These are phyloP conservation scores for Globisporangium carolinianum DNA, from an alignment of 352 stramenopile genomes.

Conservation along the genomic window DNA sequence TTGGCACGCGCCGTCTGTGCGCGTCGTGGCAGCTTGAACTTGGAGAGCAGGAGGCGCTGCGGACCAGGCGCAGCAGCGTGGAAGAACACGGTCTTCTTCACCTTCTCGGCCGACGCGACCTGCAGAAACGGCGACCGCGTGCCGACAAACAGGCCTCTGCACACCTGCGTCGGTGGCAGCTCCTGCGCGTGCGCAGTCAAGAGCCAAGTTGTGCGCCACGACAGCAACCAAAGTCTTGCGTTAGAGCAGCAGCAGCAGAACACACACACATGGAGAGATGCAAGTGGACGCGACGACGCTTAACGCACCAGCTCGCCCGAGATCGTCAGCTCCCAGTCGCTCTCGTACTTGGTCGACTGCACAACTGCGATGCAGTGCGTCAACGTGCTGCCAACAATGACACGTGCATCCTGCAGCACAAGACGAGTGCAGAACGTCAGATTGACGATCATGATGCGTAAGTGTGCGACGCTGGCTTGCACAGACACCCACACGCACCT, in stretches of 20 bases:
- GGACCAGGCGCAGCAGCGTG: conserved; percentile 21
- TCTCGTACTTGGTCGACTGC: conserved; percentile 22
- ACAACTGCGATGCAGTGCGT: conserved; percentile 23
- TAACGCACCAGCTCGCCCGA: conserved; percentile 40
- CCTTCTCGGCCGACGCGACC: conserved; percentile 44
- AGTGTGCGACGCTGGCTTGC: no score
- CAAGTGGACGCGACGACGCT: no score
- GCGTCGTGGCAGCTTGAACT: conserved; percentile 40
- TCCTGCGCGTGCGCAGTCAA: no score
- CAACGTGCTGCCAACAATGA: conserved; percentile 37
- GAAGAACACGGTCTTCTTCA: conserved; percentile 39
- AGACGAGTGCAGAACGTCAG: no score
- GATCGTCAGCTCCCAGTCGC: conserved; percentile 22
- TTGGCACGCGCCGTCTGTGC: background rate
- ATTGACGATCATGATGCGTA: no score
- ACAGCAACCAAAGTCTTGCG: no score
- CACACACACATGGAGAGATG: background rate
- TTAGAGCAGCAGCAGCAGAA: no score
- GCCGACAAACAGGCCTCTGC: conserved; percentile 34
- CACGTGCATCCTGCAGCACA: conserved; percentile 22
- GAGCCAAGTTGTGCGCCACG: no score
- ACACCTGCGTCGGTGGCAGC: conserved; percentile 31
- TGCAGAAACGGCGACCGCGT: conserved; percentile 41
- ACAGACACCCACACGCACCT: conserved; percentile 17
- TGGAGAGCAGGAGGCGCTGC: conserved; percentile 35